Evolutionary conservation across 2,329 filamentous ascomycete species (phyloP), one percentile per base, ranked within the genome.

Genomic region (Xylaria multiplex): DNA sequence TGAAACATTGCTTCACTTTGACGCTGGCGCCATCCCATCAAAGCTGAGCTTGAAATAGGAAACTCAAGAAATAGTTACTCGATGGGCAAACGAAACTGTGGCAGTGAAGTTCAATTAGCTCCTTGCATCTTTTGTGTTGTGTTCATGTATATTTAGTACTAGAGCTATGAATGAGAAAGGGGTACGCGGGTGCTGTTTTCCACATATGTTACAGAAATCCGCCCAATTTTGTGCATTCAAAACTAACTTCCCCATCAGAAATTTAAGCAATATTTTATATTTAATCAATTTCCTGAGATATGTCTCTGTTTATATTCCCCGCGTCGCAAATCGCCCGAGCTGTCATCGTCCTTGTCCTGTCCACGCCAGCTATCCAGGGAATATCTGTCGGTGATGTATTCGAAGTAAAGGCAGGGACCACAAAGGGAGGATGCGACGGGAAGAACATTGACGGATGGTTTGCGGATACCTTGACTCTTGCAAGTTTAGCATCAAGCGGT

Each of bases 371-470:
- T 19, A 27, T 40, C n/a, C 49, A 22, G 3, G 59, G 37, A 43
- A 22, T 53, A 19, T 50, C 37, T 27, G 56, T 64, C 40, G 24
- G 52, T 24, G 59, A 62, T 54, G 64, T 66, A 7, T 66, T 66
- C 40, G 32, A 48, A 4, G 48, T 66, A n/a, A 66, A 66, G 30
- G 2, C 6, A 14, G 64, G 64, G 6, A 62, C 59, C 13, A 66
- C 35, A 3, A 59, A 59, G 7, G 59, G 64, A 43, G 64, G 64
- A 32, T 66, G 64, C 37, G 64, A 66, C 19, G 54, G 40, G 6
- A 53, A 59, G 30, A 62, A 62, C 30, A 53, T 62, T 45, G 64
- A 58, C 24, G 53, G 40, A 14, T 66, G 64, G 64, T 66, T 66
- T 52, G 22, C 46, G 6, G 64, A 66, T 43, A 24, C 48, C 13